Evolutionary conservation across 352 stramenopile genomes (phyloP).

Genomic region (Saprolegnia diclina): DNA sequence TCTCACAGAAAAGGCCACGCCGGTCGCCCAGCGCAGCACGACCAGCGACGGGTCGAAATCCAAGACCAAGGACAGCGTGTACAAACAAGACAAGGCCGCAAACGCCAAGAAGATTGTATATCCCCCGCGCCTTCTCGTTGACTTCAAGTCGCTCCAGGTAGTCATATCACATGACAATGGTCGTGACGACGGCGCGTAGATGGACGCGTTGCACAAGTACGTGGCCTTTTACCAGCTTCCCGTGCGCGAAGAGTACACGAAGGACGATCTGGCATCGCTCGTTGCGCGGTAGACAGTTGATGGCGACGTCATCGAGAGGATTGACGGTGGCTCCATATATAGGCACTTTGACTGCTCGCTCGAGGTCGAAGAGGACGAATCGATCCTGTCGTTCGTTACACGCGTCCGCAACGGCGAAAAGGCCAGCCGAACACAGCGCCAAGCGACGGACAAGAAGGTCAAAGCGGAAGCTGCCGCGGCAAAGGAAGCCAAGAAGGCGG

Average conservation of each 20-base stretch:
- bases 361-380: conserved; percentile 81
- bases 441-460: conserved; percentile 59
- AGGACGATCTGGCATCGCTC: conserved; percentile 67
- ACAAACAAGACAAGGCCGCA: conserved; percentile 6
- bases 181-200: conserved; percentile 31
- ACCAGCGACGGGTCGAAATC: conserved; percentile 8
- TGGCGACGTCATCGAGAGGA: neutral
- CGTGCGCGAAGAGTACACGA: conserved; percentile 47
- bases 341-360: conserved; percentile 69
- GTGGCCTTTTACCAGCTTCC: conserved; percentile 74
- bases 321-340: neutral
- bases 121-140: conserved; percentile 72
- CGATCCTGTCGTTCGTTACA: conserved; percentile 80
- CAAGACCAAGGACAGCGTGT: neutral
- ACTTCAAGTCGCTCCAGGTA: conserved; percentile 76
- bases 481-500: conserved; percentile 59
- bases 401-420: conserved; percentile 73
- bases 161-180: conserved; percentile 25
- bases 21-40: neutral
- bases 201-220: conserved; percentile 70
- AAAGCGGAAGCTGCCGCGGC: conserved; percentile 30
- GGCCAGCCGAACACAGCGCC: conserved; percentile 42
- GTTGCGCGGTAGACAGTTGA: conserved; percentile 43
- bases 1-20: neutral
- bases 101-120: conserved; percentile 35